Evolutionary conservation across 257 asterid species (phyloP), one percentile per base, ranked within the genome.

Genomic region (Capsicum rhomboideum): DNA sequence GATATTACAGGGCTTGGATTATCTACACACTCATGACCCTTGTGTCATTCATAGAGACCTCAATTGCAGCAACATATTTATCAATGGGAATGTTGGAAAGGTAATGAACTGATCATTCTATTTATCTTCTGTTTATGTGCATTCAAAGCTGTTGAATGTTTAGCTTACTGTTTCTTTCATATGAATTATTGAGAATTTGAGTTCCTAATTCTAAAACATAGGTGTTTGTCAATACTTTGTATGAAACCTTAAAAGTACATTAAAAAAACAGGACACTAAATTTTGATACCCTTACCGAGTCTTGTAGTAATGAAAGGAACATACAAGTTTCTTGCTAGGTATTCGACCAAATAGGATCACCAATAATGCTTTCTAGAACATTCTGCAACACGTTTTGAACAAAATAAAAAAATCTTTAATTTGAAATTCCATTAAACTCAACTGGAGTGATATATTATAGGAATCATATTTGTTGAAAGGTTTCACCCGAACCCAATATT

Each of bases 21-120:
- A 86, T 86, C 31, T 86, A 40, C 89, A 86, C 77, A 86, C 83
- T 37, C 89, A 86, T 80, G 87, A 86, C 1, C 89, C 89, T 56
- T 86, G 89, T 18, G 64, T 84, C 31, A 86, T 86, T 67, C 89
- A 86, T 52, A 71, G 89, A 80, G 89, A 86, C 31, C 80, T 86
- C 78, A 86, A 86, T 52, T 86, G 89, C 85, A 86, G 89, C 54
- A 86, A 86, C 79, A 80, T 86, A 42, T 86, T 86, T 84, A 83
- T 86, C 86, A 86, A 86, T 61, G 89, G 87, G 14, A 86, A 86
- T 40, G 77, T 83, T 20, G 89, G 89, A 20, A 83, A 86, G 89
- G 89, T 86, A 83, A 18, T 59, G 6, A 4, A 53, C n/a, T 69
- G 2, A 13, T 28, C 6, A 3, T 64, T 69, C 78, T 7, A n/a